Base-by-base conservation (phyloP, 2,329 filamentous ascomycete species). In the Fusarium buharicum region DNA sequence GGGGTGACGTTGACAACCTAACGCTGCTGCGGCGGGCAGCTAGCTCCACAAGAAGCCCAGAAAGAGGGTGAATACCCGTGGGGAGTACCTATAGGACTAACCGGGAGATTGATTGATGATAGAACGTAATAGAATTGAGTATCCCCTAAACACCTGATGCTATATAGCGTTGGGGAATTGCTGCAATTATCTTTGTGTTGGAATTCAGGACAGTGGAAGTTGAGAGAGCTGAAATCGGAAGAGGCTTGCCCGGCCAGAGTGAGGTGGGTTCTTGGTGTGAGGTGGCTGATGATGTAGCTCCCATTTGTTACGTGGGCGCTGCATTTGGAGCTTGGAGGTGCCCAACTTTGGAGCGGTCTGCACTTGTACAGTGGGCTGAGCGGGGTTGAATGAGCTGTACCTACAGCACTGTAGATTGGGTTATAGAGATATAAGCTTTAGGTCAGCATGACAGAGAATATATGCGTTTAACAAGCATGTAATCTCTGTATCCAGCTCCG, bases 1-100 rank as follows among this genome's bases (percentile, higher is more conserved):
- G 46, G 64, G 68, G 69, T 68, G 69, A 69, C 61, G 69, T 70
- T 72, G 64, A 66, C 64, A 66, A 37, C 36, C 36, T 37, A 37
- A 18, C 56, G 65, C 68, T 71, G 67, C 67, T 72, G 67, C 66
- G 64, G 61, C 59, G 58, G 66, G 66, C 59, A 73, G 70, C 69
- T 73, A 73, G 70, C 69, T 73, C 70, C 62, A 66, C 64, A 68
- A 39, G 51, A 40, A 39, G 55, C 24, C 5, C 24, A 54, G 49
- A 52, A 27, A 53, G 52, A 44, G 56, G 48, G 50, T 53, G 53
- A 55, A 50, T 52, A 64, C 52, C 58, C 59, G 59, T 28, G 27
- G 10, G 27, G 27, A 28, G 27, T 28, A 28, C 4, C 27, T 13
- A 58, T 45, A 58, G 34, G 60, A n/a, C n/a, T 50, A 24, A 69